phyloP scores from a whole-genome alignment of 192 early-diverging fungal species.

The Spizellomyces sp. region DNA sequence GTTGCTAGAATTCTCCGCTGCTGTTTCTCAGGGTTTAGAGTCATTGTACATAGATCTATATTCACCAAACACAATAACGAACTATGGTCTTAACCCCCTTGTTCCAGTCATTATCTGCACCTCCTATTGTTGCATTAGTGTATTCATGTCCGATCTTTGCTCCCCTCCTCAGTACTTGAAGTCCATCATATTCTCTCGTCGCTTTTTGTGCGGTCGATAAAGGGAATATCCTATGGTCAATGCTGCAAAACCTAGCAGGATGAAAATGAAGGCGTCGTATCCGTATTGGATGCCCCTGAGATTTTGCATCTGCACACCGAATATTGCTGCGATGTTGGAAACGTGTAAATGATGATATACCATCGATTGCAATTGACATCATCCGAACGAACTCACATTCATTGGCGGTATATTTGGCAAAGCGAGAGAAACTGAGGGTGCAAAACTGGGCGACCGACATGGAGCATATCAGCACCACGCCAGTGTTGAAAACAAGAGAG shows the following conservation, averaged over 20 bases:
- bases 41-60: too few species aligned
- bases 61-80: too few species aligned
- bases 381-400: conserved; percentile 43
- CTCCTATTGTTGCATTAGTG: too few species aligned
- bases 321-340: conserved; percentile 43
- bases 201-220: conserved; percentile 54
- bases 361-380: neutral
- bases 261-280: conserved; percentile 53
- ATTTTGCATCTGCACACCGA: conserved; percentile 59
- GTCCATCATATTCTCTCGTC: conserved; percentile 26
- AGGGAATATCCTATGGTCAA: conserved; percentile 46
- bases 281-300: conserved; percentile 51
- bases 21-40: too few species aligned
- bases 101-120: too few species aligned
- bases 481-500: conserved; percentile 60
- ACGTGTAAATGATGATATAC: neutral
- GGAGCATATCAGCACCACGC: conserved; percentile 58
- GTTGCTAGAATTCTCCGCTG: too few species aligned
- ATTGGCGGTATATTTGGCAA: conserved; percentile 55
- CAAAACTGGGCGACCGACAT: conserved; percentile 62
- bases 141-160: too few species aligned
- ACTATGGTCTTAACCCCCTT: too few species aligned
- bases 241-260: conserved; percentile 45
- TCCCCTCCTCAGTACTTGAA: neutral
- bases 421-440: conserved; percentile 53